Conservation (phyloP, 2,329 filamentous ascomycete species). For the Spiromastix sp. region DNA sequence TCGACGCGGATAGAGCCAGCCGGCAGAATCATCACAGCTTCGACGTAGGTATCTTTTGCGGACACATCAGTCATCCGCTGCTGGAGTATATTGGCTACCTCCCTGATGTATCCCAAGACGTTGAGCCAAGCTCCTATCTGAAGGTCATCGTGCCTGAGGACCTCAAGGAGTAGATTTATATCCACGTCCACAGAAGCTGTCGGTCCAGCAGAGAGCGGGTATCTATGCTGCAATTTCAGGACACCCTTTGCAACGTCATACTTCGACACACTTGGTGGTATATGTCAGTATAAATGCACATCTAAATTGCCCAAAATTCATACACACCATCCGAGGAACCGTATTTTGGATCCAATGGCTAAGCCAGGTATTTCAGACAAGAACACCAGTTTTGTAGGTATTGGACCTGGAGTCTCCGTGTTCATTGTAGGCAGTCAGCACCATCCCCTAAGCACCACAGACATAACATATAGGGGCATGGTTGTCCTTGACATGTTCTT, state of each 20-base stretch:
- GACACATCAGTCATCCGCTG: constrained; percentile 7
- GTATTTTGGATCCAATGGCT: constrained; percentile 62
- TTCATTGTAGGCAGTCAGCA: constrained; percentile 24
- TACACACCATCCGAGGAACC: constrained; percentile 82
- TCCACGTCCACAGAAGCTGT: constrained; percentile 52
- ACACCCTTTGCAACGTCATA: constrained; percentile 49
- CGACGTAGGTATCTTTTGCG: constrained; percentile 41
- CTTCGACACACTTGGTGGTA: constrained; percentile 42
- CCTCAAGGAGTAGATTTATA: constrained; percentile 59
- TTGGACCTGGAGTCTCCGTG: constrained; percentile 40
- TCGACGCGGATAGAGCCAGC: constrained; percentile 62
- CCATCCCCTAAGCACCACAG: too few relatives aligned
- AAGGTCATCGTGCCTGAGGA: constrained; percentile 52
- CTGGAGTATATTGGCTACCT: constrained; percentile 13
- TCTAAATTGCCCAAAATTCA: too few relatives aligned
- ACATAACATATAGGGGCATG: too few relatives aligned
- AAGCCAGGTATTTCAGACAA: constrained; percentile 49
- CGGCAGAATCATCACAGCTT: constrained; percentile 69
- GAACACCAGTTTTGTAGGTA: constrained; percentile 55
- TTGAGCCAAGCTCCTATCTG: constrained; percentile 80
- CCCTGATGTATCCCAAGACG: constrained; percentile 66
- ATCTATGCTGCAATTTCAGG: constrained; percentile 59
- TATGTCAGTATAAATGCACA: too few relatives aligned
- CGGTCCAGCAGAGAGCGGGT: constrained; percentile 34
- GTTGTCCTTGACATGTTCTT: too few relatives aligned